These are phyloP conservation scores for Termitomyces sp. DNA, from an alignment of 768 basidiomycete species.

Conservation along the genomic window DNA sequence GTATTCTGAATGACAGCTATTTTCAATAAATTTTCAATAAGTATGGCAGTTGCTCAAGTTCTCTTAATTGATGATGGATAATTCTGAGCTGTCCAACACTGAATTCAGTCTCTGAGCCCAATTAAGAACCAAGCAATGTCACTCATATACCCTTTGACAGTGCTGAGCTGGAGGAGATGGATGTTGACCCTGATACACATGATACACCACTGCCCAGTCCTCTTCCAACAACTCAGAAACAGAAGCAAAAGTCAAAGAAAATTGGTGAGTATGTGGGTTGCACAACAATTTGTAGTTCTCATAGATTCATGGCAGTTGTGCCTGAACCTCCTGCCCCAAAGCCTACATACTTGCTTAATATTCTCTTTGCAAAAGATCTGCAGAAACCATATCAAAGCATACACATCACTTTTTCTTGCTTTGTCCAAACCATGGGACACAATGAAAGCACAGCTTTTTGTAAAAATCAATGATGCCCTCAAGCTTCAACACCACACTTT, in stretches of 20 bases:
- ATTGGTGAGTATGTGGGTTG: not conserved
- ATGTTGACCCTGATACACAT: not conserved
- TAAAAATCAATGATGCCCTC: not conserved
- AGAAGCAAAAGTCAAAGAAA: not conserved
- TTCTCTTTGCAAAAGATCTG: not conserved
- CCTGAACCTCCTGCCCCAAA: not conserved
- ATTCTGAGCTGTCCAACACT: not conserved
- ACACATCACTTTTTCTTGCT: not conserved
- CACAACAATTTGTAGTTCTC: not conserved
- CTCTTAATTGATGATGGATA: not conserved
- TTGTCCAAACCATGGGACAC: not conserved
- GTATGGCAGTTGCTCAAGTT: too few species aligned
- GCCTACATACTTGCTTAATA: not conserved
- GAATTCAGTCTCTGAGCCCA: not conserved
- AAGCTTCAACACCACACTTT: not conserved
- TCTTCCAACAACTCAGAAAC: not conserved
- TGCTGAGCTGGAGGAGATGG: not conserved
- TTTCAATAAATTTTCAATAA: too few species aligned
- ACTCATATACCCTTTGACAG: not conserved
- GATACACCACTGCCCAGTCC: not conserved
- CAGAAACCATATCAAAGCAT: not conserved
- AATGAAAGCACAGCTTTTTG: slow-evolving; percentile 1
- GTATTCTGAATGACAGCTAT: too few species aligned
- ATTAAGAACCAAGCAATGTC: not conserved
- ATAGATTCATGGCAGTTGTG: not conserved